A percentile compares a stretch with the other conserved stretches of the same genome.
Evolutionary conservation across 768 basidiomycete genomes (phyloP).

Genomic region (Tephrocybe sp.): DNA sequence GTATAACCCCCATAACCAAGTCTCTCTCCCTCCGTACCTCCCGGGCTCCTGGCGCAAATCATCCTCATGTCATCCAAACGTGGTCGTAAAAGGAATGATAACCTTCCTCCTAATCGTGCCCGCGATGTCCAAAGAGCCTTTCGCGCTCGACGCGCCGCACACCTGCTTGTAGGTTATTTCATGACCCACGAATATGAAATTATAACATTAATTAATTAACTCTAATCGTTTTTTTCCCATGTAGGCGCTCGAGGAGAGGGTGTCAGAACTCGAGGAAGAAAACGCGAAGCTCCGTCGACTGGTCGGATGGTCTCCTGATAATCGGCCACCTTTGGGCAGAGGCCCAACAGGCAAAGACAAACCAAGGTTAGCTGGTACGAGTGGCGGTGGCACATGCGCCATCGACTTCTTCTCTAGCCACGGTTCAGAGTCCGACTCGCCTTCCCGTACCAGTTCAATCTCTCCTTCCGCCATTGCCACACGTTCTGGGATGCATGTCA

Average conservation of each 20-base stretch:
- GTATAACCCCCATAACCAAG: slow-evolving; percentile 20
- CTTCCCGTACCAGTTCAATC: slow-evolving; percentile 56
- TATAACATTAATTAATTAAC: slow-evolving; percentile 29
- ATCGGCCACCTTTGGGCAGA: slow-evolving; percentile 70
- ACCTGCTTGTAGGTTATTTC: slow-evolving; percentile 62
- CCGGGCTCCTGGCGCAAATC: slow-evolving; percentile 29
- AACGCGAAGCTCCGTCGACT: slow-evolving; percentile 70
- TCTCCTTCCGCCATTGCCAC: slow-evolving; percentile 59
- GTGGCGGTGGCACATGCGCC: slow-evolving; percentile 17
- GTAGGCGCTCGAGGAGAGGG: slow-evolving; percentile 79
- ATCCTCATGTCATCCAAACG: slow-evolving; percentile 78
- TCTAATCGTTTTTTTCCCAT: slow-evolving; percentile 26
- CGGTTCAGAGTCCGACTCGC: slow-evolving; percentile 45
- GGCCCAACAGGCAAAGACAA: slow-evolving; percentile 89
- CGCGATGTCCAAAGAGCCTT: slow-evolving; percentile 89
- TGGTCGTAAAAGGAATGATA: slow-evolving; percentile 81
- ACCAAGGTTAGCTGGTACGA: slow-evolving; percentile 47
- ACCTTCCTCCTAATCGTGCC: slow-evolving; percentile 77
- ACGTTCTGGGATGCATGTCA: slow-evolving; percentile 39
- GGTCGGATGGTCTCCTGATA: slow-evolving; percentile 71
- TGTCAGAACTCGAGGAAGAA: slow-evolving; percentile 82
- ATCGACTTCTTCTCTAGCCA: slow-evolving; percentile 35
- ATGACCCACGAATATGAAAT: slow-evolving; percentile 36
- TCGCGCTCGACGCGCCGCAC: slow-evolving; percentile 83
- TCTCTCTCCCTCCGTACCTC: slow-evolving; percentile 21